A percentile compares a stretch with the other conserved stretches of the same genome.
phyloP scores from a whole-genome alignment of 768 basidiomycete species.

The Mrakia hoshinonis region DNA sequence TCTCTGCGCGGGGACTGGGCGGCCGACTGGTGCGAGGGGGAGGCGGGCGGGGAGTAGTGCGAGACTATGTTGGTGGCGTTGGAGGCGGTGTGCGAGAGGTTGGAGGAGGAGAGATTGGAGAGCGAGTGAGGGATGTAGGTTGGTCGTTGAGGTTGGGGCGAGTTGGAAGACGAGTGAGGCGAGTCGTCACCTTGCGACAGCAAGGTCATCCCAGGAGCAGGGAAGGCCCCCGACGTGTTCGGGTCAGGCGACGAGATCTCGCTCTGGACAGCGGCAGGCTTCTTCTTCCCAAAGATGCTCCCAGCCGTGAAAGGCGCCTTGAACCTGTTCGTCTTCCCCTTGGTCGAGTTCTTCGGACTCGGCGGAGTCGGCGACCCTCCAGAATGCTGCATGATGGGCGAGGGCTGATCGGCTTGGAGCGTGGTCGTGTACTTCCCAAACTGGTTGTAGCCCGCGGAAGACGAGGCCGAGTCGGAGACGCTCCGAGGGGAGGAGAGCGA shows the following conservation, averaged over 20 bases:
- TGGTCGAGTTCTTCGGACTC: neutral
- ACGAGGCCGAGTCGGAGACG: neutral
- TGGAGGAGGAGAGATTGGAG: neutral
- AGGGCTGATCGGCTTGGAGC: neutral
- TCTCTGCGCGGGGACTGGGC: neutral
- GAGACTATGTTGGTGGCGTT: too few relatives aligned
- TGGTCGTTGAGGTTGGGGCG: neutral
- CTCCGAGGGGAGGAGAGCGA: neutral
- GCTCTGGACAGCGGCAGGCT: neutral
- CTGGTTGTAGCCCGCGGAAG: neutral
- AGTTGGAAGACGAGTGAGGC: neutral
- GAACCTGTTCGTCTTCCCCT: neutral
- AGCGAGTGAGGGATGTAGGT: neutral
- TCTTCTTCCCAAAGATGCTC: neutral
- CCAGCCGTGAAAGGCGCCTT: slow-evolving; percentile 9
- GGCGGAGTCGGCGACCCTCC: neutral
- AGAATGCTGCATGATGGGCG: neutral
- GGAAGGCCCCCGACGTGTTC: neutral
- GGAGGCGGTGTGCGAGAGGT: neutral
- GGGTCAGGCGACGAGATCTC: slow-evolving; percentile 12
- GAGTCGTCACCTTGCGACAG: neutral
- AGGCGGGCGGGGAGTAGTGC: neutral
- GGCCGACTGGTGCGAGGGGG: neutral
- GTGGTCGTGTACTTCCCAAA: neutral
- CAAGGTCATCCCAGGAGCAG: neutral